Evolutionary conservation across 495 filamentous ascomycete genomes (phyloP), one percentile per base, ranked within the genome.

Genomic region (Talaromyces stipitatus): DNA sequence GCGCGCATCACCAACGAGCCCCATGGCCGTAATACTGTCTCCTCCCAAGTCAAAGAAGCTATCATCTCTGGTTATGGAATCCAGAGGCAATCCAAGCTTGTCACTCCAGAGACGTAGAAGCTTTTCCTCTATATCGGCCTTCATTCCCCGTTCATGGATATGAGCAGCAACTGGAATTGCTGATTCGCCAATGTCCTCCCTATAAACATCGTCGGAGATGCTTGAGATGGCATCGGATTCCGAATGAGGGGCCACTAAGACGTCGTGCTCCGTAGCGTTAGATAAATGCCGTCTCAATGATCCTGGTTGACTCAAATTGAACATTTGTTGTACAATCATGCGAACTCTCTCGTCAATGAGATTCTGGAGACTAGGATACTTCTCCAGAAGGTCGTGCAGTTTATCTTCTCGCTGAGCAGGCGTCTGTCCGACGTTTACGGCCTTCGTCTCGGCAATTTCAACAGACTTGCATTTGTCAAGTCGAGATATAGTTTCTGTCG

Each of bases 1-100:
- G 9, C 78, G 70, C 28, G 79, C 78, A 59, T 79, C 78, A 10
- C 82, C 79, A 8, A 85, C 85, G 45, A 88, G 71, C 66, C 82
- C 85, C 82, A 89, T 89, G 10, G 85, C 84, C 6, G 78, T 76
- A 56, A 89, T 85, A 52, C 84, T 78, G 51, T 80, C 77, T 41
- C 77, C 77, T 23, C 77, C 77, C 12, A 78, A 55, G 23, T 72
- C 73, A 59, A 80, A 78, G 67, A 80, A 80, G 52, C 72, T 77
- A 50, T 71, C 72, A 30, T 74, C 69, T 43, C 69, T 66, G 45
- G 70, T 68, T 22, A 78, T 69, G 7, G 66, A 63, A 18, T 71
- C 66, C 12, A 69, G 66, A 6, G 71, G 65, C 3, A 77, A 55
- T n/a, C 70, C 73, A 32, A 79, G 61, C 8, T 73, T 70, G 43